These are phyloP conservation scores for Ophiocordyceps robertsii DNA, from an alignment of 2,329 filamentous ascomycete species.

Conservation along the genomic window DNA sequence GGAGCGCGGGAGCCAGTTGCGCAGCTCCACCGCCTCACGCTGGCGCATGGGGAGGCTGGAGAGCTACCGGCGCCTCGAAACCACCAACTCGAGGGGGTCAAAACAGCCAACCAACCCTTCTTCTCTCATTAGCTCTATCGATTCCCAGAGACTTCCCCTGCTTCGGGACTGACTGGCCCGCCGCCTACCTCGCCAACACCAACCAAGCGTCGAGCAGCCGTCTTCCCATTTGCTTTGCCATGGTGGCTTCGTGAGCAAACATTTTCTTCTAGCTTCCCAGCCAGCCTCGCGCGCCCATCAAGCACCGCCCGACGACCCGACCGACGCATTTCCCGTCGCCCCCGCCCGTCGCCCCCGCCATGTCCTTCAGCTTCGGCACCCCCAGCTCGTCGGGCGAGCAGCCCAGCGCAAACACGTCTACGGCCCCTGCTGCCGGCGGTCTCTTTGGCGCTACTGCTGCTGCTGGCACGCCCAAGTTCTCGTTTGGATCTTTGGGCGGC, in stretches of 20 bases:
- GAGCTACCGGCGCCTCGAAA: too few relatives aligned
- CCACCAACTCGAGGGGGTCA: too few relatives aligned
- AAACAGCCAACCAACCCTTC: too few relatives aligned
- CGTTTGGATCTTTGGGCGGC: conserved; percentile 22
- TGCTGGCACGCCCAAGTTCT: conserved; percentile 21
- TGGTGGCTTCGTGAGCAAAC: conserved; percentile 4
- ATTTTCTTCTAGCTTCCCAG: neutral
- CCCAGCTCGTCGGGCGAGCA: conserved; percentile 18
- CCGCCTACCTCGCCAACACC: too few relatives aligned
- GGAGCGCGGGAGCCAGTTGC: too few relatives aligned
- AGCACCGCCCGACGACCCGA: neutral
- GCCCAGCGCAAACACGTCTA: conserved; percentile 16
- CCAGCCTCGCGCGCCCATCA: neutral
- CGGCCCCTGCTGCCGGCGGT: conserved; percentile 24
- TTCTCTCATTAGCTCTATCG: too few relatives aligned
- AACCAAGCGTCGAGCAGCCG: too few relatives aligned
- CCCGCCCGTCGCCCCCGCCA: conserved; percentile 8
- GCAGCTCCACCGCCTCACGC: too few relatives aligned
- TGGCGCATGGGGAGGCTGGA: too few relatives aligned
- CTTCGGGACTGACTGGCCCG: too few relatives aligned
- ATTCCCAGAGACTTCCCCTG: too few relatives aligned
- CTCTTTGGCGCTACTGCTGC: conserved; percentile 24
- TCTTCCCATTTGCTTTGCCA: neutral
- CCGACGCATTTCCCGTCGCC: neutral
- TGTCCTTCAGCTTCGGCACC: conserved; percentile 27